Evolutionary conservation across 148 eudicot species (phyloP).

Genomic region (Spergularia bocconei): DNA sequence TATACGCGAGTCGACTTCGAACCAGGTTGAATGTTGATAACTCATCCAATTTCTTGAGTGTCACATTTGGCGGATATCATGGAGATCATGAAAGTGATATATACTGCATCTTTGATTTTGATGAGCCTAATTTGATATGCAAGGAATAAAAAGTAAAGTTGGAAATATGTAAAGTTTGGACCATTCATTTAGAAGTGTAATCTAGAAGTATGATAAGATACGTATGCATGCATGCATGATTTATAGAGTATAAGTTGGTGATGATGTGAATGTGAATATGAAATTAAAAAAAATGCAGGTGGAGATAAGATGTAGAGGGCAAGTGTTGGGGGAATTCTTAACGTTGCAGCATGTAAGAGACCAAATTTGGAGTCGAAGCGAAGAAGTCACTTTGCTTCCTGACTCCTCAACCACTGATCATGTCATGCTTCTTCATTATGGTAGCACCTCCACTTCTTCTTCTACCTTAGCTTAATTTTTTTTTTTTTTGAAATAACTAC

Average conservation of each 20-base stretch:
- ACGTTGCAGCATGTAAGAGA: constrained; percentile 77
- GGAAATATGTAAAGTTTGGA: too few species aligned
- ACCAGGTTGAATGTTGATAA: not conserved
- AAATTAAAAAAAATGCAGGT: constrained; percentile 34
- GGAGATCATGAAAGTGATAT: constrained; percentile 11
- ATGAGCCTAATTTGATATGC: too few species aligned
- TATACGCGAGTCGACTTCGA: not conserved
- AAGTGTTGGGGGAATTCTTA: constrained; percentile 47
- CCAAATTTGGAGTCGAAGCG: constrained; percentile 50
- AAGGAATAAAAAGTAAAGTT: too few species aligned
- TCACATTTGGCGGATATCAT: constrained; percentile 15
- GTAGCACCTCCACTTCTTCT: constrained; percentile 12
- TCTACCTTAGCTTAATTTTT: constrained; percentile 9
- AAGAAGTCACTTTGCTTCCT: constrained; percentile 31
- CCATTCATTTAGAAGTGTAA: too few species aligned
- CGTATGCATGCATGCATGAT: not conserved
- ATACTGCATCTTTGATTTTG: too few species aligned
- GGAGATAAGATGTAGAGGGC: constrained; percentile 78
- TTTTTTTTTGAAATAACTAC: too few species aligned
- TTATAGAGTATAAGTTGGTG: too few species aligned
- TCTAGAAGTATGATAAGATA: too few species aligned
- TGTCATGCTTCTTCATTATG: constrained; percentile 62
- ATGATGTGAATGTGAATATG: too few species aligned
- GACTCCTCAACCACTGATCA: constrained; percentile 46
- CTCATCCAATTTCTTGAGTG: not conserved